These are phyloP conservation scores for Verticillium nubilum DNA, from an alignment of 2,329 filamentous ascomycete species.

Conservation along the genomic window DNA sequence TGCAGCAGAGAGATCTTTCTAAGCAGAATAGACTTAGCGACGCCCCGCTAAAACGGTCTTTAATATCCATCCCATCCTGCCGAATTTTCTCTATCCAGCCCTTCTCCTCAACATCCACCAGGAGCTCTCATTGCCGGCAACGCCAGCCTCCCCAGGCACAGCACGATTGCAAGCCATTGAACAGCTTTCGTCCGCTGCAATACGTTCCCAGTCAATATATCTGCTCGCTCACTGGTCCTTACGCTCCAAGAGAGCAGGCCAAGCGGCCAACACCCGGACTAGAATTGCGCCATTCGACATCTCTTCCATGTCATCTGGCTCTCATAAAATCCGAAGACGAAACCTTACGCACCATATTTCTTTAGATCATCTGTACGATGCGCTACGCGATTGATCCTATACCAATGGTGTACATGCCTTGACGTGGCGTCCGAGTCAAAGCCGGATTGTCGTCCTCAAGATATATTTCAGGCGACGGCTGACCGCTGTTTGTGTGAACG, in stretches of 20 bases:
- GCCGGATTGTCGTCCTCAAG: too few relatives aligned
- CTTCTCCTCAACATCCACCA: not conserved
- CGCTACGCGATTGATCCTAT: constrained; percentile 1
- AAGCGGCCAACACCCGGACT: not conserved
- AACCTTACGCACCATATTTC: not conserved
- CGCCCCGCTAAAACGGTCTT: not conserved
- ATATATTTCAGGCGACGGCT: too few relatives aligned
- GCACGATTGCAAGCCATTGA: not conserved
- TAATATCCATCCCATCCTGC: not conserved
- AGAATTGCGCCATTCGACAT: constrained; percentile 4
- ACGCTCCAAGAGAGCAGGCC: not conserved
- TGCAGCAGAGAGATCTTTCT: too few relatives aligned
- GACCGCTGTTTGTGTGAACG: too few relatives aligned
- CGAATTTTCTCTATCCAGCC: not conserved
- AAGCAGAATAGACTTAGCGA: not conserved
- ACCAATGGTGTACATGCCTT: not conserved
- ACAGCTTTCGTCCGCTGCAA: not conserved
- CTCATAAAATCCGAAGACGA: constrained; percentile 3
- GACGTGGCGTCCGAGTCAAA: not conserved
- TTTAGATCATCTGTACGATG: constrained; percentile 1
- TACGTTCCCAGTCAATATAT: not conserved
- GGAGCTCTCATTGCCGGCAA: not conserved
- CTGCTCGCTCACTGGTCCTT: too few relatives aligned
- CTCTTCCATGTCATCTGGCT: constrained; percentile 1
- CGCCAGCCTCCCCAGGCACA: not conserved